Evolutionary conservation across 164 flowering plant species (phyloP), one percentile per base, ranked within the genome.

Genomic region (Paratinospora sagittata): DNA sequence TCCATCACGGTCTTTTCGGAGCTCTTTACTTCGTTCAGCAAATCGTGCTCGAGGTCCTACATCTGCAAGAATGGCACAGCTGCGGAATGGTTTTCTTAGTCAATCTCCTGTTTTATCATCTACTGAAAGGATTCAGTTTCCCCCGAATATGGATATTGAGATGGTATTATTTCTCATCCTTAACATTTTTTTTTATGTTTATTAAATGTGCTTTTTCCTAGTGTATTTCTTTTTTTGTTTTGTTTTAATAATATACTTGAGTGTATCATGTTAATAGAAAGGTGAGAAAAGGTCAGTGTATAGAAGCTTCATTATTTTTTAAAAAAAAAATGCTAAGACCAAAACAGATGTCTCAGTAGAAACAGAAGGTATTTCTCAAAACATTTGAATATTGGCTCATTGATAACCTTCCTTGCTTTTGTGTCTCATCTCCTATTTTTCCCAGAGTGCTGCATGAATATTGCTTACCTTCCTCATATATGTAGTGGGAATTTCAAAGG

Each of bases 121-220:
- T 8, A 13, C 47, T 41, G 37, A 72, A 81, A 58, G 78, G 66
- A 26, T 81, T 6, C 73, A 60, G 33, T 92, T 92, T 80, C 97
- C 96, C 49, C 17, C 83, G 26, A 72, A 77, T 74, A 88, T 92
- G 97, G 88, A 84, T 4, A 30, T 30, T 61, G 97, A 94, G 61
- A 85, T 71, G 93, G 98, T 94, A 90, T 74, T 39, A 37, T 30
- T 55, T 62, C 68, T 3, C 23, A 33, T 63, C 12, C 61, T 43
- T 62, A 33, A 2, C 49, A 43, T 41, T 74, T 16, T 7, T 3
- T 49, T 21, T 89, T 23, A 23, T 55, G 33, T 74, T 27, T 3
- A 30, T 9, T 3, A 19, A 16, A 16, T 33, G 17, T 36, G n/a
- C 36, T 67, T 57, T 64, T 17, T 52, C 19, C 16, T 52, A 52